These are phyloP conservation scores for Volvox carteri DNA, from an alignment of 163 green algal species.

Conservation along the genomic window DNA sequence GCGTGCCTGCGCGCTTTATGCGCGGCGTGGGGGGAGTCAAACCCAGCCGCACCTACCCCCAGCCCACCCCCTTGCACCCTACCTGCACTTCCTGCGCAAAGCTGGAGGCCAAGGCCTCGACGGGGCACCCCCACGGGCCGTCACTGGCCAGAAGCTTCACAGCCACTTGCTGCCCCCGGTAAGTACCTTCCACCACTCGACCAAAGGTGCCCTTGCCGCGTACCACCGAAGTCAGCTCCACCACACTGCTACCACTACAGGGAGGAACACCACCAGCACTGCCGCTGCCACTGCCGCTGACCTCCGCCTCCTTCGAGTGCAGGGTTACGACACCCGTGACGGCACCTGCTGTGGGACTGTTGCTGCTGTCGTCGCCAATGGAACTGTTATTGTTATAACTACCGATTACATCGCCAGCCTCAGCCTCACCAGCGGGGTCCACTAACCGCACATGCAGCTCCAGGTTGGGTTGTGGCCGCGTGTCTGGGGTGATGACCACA, in stretches of 20 bases:
- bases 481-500: background rate
- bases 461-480: background rate
- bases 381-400: no score
- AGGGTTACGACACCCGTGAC: no score
- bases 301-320: no score
- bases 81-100: background rate
- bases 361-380: no score
- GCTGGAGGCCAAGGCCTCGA: background rate
- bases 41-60: background rate
- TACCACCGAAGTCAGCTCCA: conserved; percentile 6
- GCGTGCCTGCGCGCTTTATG: background rate
- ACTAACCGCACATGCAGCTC: background rate
- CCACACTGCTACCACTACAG: background rate
- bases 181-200: background rate
- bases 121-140: background rate
- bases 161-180: background rate
- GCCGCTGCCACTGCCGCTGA: background rate
- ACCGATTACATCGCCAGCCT: no score
- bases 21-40: background rate
- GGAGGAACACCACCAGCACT: background rate
- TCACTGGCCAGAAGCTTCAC: background rate
- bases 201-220: conserved; percentile 13
- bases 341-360: no score
- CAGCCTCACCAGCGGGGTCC: no score
- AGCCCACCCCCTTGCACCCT: background rate